Percentiles rank a stretch among this genome's conserved stretches.
These are phyloP conservation scores for Alternaria viburni DNA, from an alignment of 2,329 filamentous ascomycete genomes.

Conservation along the genomic window DNA sequence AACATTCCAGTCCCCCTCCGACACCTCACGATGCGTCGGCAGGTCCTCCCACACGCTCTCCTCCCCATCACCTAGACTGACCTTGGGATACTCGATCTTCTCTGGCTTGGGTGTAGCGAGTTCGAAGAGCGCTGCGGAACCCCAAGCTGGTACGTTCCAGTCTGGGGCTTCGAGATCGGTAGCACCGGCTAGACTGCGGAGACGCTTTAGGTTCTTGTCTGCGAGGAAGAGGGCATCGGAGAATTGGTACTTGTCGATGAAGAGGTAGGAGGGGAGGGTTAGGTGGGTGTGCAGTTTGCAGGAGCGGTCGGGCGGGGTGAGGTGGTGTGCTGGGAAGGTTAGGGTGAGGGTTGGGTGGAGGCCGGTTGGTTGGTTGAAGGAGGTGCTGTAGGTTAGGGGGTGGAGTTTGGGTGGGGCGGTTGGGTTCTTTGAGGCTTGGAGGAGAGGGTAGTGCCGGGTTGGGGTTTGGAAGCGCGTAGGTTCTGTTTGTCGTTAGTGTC, in stretches of 20 bases:
- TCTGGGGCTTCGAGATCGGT: slow-evolving; percentile 91
- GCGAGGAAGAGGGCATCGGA: slow-evolving; percentile 75
- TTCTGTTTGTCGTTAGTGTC: slow-evolving; percentile 51
- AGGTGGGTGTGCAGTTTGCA: slow-evolving; percentile 82
- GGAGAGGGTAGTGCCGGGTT: slow-evolving; percentile 75
- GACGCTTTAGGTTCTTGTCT: slow-evolving; percentile 76
- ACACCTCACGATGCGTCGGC: slow-evolving; percentile 25
- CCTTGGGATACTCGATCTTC: slow-evolving; percentile 15
- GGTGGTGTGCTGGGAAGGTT: slow-evolving; percentile 63
- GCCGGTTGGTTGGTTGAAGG: slow-evolving; percentile 74
- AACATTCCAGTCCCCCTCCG: slow-evolving; percentile 60
- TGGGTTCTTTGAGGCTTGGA: slow-evolving; percentile 5
- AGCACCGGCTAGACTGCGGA: slow-evolving; percentile 74
- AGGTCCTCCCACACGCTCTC: slow-evolving; percentile 1
- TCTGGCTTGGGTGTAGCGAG: slow-evolving; percentile 60
- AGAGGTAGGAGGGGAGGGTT: slow-evolving; percentile 80
- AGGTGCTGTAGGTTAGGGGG: slow-evolving; percentile 69
- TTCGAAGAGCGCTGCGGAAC: slow-evolving; percentile 77
- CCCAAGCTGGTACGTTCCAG: slow-evolving; percentile 79
- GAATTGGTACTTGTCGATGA: slow-evolving; percentile 88
- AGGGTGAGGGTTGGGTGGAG: slow-evolving; percentile 83
- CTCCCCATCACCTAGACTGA: neutral
- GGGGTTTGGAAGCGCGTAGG: slow-evolving; percentile 84
- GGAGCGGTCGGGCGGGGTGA: slow-evolving; percentile 53
- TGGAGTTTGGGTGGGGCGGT: slow-evolving; percentile 30